These are phyloP conservation scores for Drechmeria coniospora DNA, from an alignment of 2,329 filamentous ascomycete genomes.

Conservation along the genomic window DNA sequence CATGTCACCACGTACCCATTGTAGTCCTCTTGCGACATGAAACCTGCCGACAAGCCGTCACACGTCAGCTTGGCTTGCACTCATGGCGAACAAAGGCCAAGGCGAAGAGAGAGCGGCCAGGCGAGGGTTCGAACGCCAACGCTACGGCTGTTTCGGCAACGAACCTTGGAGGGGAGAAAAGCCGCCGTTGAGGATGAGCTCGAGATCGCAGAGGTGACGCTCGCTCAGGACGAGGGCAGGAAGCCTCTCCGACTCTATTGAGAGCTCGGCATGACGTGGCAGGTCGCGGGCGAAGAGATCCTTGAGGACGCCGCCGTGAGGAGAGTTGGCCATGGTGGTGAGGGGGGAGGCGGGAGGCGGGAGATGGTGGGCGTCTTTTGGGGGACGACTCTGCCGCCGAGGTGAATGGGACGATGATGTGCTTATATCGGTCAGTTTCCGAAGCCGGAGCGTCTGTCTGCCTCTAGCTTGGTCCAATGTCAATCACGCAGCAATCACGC, in stretches of 20 bases:
- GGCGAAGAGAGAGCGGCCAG: no score
- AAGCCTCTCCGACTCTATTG: slow-evolving; percentile 70
- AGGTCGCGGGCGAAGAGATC: slow-evolving; percentile 90
- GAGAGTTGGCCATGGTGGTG: slow-evolving; percentile 48
- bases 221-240: slow-evolving; percentile 76
- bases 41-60: slow-evolving; percentile 41
- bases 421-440: background rate
- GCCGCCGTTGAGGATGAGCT: slow-evolving; percentile 91
- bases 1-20: slow-evolving; percentile 52
- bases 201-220: slow-evolving; percentile 93
- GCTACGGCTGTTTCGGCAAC: slow-evolving; percentile 14
- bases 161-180: slow-evolving; percentile 94
- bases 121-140: no score
- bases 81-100: no score
- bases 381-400: slow-evolving; percentile 2
- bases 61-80: background rate
- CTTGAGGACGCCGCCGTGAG: slow-evolving; percentile 90
- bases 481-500: slow-evolving; percentile 15
- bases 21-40: slow-evolving; percentile 96
- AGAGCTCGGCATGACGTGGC: slow-evolving; percentile 64
- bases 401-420: background rate
- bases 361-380: slow-evolving; percentile 44
- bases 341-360: slow-evolving; percentile 17
- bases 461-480: slow-evolving; percentile 3
- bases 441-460: slow-evolving; percentile 2